These are phyloP conservation scores for Citrus trifoliata DNA, from an alignment of 345 rosid genomes.

Conservation along the genomic window DNA sequence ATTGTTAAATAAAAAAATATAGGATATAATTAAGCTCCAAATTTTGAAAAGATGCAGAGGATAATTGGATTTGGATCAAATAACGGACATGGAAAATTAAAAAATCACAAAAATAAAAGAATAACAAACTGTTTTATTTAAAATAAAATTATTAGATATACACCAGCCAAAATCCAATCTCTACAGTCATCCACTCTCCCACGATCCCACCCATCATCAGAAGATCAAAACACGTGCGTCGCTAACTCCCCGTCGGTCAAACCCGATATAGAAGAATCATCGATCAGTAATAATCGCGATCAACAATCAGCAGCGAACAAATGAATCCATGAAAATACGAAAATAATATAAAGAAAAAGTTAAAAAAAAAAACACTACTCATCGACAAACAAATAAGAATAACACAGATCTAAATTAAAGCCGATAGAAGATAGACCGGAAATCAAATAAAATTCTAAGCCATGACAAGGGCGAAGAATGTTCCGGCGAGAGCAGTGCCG, in stretches of 20 bases:
- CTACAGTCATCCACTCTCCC: slow-evolving; percentile 18
- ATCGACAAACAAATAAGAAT: slow-evolving; percentile 3
- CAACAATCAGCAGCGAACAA: slow-evolving; percentile 1
- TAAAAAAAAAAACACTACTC: slow-evolving; percentile 5
- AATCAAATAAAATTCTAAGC: slow-evolving; percentile 32
- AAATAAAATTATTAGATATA: slow-evolving; percentile 28
- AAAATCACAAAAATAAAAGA: slow-evolving; percentile 18
- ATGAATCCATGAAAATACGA: slow-evolving; percentile 17
- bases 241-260: slow-evolving; percentile 3
- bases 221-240: slow-evolving; percentile 23
- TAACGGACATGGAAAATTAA: neutral
- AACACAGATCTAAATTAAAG: slow-evolving; percentile 23
- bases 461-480: slow-evolving; percentile 51
- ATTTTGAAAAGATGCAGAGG: too few species aligned
- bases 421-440: neutral
- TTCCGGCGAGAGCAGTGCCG: slow-evolving; percentile 47
- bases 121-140: slow-evolving; percentile 32
- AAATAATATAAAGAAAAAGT: neutral
- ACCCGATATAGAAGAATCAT: slow-evolving; percentile 10
- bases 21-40: too few species aligned
- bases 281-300: neutral
- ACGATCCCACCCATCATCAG: slow-evolving; percentile 9
- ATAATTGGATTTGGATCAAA: too few species aligned
- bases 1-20: too few species aligned
- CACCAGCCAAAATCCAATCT: slow-evolving; percentile 23